Base-by-base conservation (phyloP, 176 grass and related monocot species). In the Carex cristatella region DNA sequence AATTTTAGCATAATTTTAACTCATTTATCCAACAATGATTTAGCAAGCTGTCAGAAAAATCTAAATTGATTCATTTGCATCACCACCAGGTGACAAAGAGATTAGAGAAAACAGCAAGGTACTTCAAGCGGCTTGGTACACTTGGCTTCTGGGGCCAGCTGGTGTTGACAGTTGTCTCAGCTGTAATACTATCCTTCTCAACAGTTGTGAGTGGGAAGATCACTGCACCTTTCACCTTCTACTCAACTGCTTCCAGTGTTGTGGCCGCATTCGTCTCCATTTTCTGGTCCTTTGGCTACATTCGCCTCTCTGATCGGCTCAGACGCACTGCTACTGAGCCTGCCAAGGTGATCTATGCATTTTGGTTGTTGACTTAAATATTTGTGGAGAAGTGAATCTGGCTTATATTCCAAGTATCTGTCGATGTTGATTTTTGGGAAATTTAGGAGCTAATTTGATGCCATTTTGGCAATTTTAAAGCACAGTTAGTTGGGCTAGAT, bases 271-370 rank as follows among this genome's bases (percentile, higher is more conserved):
- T 99, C 77, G 72, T 99, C 81, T 99, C 96, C 83, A 89, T 95
- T n/a, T 99, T 99, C 84, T 99, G 93, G 96, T 95, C 96, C 80
- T 99, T 99, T 79, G 93, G 96, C 61, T 99, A 99, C 70, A 92
- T 99, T 27, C 85, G 91, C 66, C 86, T 99, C 46, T 93, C 96
- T 74, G 91, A 95, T 88, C 91, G 90, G 57, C 96, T 99, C 66
- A 87, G 65, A 75, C 94, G 79, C 87, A 95, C 90, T 15, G 85
- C 96, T 80, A 95, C 91, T 53, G 91, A 93, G 27, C 96, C 96
- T 28, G 76, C 93, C 75, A 99, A 99, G 93, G 96, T 99, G 85
- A 18, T 81, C 55, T 40, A 40, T 13, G 58, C 15, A n/a, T 61
- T 4, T 61, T 18, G 58, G 13, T 63, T 11, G 7, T 8, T 9